These are phyloP conservation scores for Pleurotus eryngii DNA, from an alignment of 768 basidiomycete genomes.

Conservation along the genomic window DNA sequence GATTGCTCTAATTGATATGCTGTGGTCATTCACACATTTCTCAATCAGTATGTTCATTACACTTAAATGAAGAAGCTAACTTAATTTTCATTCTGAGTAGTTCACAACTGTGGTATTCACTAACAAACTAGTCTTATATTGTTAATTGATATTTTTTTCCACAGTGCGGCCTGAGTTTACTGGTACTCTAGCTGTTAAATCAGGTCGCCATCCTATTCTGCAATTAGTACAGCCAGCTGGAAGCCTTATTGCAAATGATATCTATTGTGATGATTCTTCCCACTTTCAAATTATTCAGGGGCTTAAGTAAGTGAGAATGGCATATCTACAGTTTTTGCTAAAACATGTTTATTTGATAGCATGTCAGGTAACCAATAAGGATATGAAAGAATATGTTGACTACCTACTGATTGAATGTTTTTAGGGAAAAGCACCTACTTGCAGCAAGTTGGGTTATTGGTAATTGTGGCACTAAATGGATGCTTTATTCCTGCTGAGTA, in stretches of 20 bases:
- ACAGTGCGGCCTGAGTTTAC: slow-evolving; percentile 93
- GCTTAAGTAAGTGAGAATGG: slow-evolving; percentile 59
- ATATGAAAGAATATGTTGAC: background rate
- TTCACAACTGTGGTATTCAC: slow-evolving; percentile 43
- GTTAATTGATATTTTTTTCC: background rate
- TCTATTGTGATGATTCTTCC: slow-evolving; percentile 81
- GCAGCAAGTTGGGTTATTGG: slow-evolving; percentile 79
- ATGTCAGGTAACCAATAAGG: slow-evolving; percentile 38
- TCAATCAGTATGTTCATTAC: slow-evolving; percentile 61
- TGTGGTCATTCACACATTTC: slow-evolving; percentile 83
- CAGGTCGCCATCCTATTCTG: slow-evolving; percentile 84
- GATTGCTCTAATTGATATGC: slow-evolving; percentile 87
- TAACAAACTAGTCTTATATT: background rate
- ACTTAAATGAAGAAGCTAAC: background rate
- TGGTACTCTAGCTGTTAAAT: slow-evolving; percentile 84
- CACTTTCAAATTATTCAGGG: slow-evolving; percentile 92
- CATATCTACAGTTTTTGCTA: background rate
- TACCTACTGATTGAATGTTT: background rate
- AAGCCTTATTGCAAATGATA: slow-evolving; percentile 82
- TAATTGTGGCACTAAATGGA: slow-evolving; percentile 85
- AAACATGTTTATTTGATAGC: slow-evolving; percentile 18
- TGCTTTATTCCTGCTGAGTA: slow-evolving; percentile 94
- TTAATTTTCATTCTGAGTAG: slow-evolving; percentile 19
- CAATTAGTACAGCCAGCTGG: slow-evolving; percentile 69
- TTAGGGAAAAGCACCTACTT: slow-evolving; percentile 92